Evolutionary conservation across 768 basidiomycete species (phyloP).

Genomic region (Paxillus involutus): DNA sequence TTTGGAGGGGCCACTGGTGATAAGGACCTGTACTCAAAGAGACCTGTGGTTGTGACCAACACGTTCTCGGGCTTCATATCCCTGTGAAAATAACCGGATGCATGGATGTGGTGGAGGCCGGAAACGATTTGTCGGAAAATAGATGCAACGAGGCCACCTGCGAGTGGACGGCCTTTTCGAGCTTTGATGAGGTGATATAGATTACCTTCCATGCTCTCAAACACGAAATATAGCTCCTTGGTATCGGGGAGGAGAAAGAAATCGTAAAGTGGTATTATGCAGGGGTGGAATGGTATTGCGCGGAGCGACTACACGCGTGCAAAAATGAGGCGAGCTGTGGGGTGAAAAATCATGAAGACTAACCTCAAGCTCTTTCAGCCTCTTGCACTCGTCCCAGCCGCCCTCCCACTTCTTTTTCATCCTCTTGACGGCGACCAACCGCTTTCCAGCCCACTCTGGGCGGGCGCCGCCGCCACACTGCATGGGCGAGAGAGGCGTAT

Average conservation of each 20-base stretch:
- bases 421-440: slow-evolving; percentile 94
- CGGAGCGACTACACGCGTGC: slow-evolving; percentile 73
- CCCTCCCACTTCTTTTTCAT: slow-evolving; percentile 99
- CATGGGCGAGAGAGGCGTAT: slow-evolving; percentile 91
- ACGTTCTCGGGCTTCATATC: slow-evolving; percentile 99
- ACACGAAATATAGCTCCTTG: slow-evolving; percentile 98
- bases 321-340: slow-evolving; percentile 13
- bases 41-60: slow-evolving; percentile 94
- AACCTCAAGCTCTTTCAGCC: slow-evolving; percentile 93
- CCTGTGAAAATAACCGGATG: slow-evolving; percentile 93
- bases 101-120: slow-evolving; percentile 92
- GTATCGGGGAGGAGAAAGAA: slow-evolving; percentile 96
- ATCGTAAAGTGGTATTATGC: slow-evolving; percentile 98
- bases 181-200: slow-evolving; percentile 99
- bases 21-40: slow-evolving; percentile 86
- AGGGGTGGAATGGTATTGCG: slow-evolving; percentile 91
- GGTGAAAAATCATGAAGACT: slow-evolving; percentile 29
- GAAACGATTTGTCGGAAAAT: slow-evolving; percentile 91
- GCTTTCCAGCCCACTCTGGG: slow-evolving; percentile 92
- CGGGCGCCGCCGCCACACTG: slow-evolving; percentile 90
- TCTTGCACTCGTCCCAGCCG: slow-evolving; percentile 97
- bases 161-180: slow-evolving; percentile 90
- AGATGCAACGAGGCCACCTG: slow-evolving; percentile 94
- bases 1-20: slow-evolving; percentile 66
- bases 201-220: slow-evolving; percentile 99